A percentile compares a stretch with the other conserved stretches of the same genome.
Evolutionary conservation across 2,329 filamentous ascomycete species (phyloP).

Genomic region (Daldinia sp.): DNA sequence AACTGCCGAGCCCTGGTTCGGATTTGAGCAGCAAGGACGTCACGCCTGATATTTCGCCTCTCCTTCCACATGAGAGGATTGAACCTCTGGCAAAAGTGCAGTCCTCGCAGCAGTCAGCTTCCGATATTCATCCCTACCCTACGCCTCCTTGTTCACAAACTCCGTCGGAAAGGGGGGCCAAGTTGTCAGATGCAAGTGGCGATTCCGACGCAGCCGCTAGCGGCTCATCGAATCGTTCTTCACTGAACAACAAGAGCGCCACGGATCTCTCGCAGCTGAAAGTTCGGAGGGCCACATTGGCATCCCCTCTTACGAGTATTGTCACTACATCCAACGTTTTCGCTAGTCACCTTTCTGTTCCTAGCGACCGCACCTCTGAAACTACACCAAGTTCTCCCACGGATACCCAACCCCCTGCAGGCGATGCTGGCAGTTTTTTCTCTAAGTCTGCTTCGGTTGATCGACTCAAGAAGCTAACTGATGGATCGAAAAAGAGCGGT

Average conservation of each 20-base stretch:
- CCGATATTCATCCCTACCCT: conserved; percentile 62
- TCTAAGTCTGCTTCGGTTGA: conserved; percentile 73
- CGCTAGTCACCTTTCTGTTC: conserved; percentile 77
- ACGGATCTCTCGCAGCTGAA: conserved; percentile 59
- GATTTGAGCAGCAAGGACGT: conserved; percentile 45
- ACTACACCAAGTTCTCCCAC: conserved; percentile 66
- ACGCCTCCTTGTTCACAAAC: conserved; percentile 68
- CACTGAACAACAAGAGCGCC: conserved; percentile 58
- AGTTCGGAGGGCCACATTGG: conserved; percentile 59
- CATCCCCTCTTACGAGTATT: conserved; percentile 72
- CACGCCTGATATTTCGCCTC: conserved; percentile 50
- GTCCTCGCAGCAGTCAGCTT: conserved; percentile 48
- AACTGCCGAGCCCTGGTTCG: conserved; percentile 43
- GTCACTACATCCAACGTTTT: conserved; percentile 73
- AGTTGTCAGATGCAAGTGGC: conserved; percentile 57
- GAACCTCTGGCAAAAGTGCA: conserved; percentile 50
- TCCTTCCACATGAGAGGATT: conserved; percentile 56
- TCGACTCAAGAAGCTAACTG: conserved; percentile 89
- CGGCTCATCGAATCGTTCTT: conserved; percentile 53
- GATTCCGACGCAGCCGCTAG: conserved; percentile 53
- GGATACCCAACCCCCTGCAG: conserved; percentile 55
- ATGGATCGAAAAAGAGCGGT: conserved; percentile 86
- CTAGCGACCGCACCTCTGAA: conserved; percentile 66
- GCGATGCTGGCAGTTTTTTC: conserved; percentile 54
- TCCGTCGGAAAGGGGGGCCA: conserved; percentile 59